Evolutionary conservation across 176 grass and related monocot species (phyloP), one percentile per base, ranked within the genome.

Genomic region (Carex myosuroides): DNA sequence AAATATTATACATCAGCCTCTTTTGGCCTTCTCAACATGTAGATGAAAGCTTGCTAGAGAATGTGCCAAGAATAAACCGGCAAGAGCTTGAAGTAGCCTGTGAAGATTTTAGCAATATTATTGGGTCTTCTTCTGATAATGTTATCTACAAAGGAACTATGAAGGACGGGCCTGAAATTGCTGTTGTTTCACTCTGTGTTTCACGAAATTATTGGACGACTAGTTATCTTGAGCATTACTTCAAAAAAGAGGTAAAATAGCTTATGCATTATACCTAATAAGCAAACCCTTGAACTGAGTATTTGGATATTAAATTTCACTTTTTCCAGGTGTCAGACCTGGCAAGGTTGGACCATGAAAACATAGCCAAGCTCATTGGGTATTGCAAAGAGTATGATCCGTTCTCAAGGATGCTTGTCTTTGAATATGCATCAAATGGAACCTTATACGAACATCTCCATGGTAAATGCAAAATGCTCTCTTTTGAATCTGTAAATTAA

Each of bases 91-190:
- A 91, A 59, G 88, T 87, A 85, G 88, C 96, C 72, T 99, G 96
- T 26, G 96, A 95, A 83, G 96, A 99, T 84, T 99, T 99, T 83
- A 99, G 96, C 91, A 99, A 99, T 84, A 94, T 99, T 57, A 99
- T 95, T 48, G 93, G 93, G 59, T 99, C 93, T 64, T 95, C 91
- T 66, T 84, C 85, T 16, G 88, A 99, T 71, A 92, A 86, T 58
- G 70, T 99, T 7, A 86, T 95, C 71, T 95, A 95, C 63, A 99
- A 99, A 89, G 96, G 96, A 56, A 99, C 81, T 73, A 77, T 95
- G 83, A 92, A 93, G 64, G 88, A 91, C 83, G 96, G 93, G 9
- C 60, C 70, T 61, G 96, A 99, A 89, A 95, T 99, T 46, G 93
- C 93, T 13, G 96, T 95, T 71, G 88, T 95, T 71, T 99, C 96